Percentiles rank a stretch among this genome's conserved stretches.
Evolutionary conservation across 1,284 basidiomycete genomes (phyloP).

Genomic region (Fomitopsis palustris): DNA sequence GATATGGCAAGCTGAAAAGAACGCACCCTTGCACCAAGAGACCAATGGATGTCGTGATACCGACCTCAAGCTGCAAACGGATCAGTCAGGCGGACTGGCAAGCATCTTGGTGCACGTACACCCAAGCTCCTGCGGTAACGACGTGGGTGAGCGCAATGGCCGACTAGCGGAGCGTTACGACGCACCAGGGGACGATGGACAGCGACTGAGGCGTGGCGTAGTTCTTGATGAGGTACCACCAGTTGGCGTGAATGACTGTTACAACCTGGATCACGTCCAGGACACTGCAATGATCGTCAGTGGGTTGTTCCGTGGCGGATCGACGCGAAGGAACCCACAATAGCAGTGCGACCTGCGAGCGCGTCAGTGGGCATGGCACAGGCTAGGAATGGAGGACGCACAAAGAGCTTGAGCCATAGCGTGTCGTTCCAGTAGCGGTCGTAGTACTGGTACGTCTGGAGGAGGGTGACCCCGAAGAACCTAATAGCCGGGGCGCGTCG

Average conservation of each 20-base stretch:
- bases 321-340: background rate
- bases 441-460: constrained; percentile 8
- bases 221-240: constrained; percentile 7
- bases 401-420: constrained; percentile 4
- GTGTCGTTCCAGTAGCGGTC: constrained; percentile 5
- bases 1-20: background rate
- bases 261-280: constrained; percentile 3
- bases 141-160: background rate
- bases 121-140: constrained; percentile 4
- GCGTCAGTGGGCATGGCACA: background rate
- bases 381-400: background rate
- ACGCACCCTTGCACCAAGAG: constrained; percentile 4
- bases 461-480: constrained; percentile 4
- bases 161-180: background rate
- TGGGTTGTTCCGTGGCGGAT: background rate
- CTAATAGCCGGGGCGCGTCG: background rate
- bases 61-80: background rate
- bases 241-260: constrained; percentile 5
- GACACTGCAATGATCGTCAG: background rate
- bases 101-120: background rate
- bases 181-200: constrained; percentile 1
- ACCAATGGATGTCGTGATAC: constrained; percentile 1
- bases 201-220: background rate
- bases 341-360: constrained; percentile 1
- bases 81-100: background rate